phyloP scores from a whole-genome alignment of 768 basidiomycete genomes.

The Mycena galopus region DNA sequence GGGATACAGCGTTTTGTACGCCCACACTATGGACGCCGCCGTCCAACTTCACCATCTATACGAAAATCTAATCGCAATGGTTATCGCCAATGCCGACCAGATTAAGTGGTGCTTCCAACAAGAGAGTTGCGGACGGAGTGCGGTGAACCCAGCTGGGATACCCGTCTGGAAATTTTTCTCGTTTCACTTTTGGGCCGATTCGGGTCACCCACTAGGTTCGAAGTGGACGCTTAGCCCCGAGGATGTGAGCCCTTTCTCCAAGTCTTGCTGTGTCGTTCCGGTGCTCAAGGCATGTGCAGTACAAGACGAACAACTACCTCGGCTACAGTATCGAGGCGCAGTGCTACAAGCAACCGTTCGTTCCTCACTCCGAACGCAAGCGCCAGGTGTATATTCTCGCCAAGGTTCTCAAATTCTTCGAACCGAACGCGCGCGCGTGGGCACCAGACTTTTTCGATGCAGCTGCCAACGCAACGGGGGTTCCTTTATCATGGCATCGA shows the following conservation, averaged over 20 bases:
- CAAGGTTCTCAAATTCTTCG: slow-evolving; percentile 13
- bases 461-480: slow-evolving; percentile 3
- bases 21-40: slow-evolving; percentile 37
- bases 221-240: slow-evolving; percentile 19
- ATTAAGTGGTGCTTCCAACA: neutral
- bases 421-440: neutral
- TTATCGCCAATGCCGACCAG: slow-evolving; percentile 14
- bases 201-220: neutral
- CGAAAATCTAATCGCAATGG: slow-evolving; percentile 48
- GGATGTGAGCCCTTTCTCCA: neutral
- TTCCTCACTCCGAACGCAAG: slow-evolving; percentile 43
- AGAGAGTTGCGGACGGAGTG: neutral
- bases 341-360: slow-evolving; percentile 40
- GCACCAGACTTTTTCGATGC: slow-evolving; percentile 8
- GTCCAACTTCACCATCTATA: slow-evolving; percentile 47
- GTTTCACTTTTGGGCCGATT: neutral
- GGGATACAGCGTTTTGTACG: slow-evolving; percentile 35
- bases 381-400: slow-evolving; percentile 10
- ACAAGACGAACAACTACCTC: slow-evolving; percentile 18
- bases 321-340: slow-evolving; percentile 51
- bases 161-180: slow-evolving; percentile 8
- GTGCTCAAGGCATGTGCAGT: neutral
- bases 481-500: neutral
- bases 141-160: neutral
- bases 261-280: neutral